Base-by-base conservation (phyloP, 805 yeast genomes). In the Wickerhamiella spandovensis region DNA sequence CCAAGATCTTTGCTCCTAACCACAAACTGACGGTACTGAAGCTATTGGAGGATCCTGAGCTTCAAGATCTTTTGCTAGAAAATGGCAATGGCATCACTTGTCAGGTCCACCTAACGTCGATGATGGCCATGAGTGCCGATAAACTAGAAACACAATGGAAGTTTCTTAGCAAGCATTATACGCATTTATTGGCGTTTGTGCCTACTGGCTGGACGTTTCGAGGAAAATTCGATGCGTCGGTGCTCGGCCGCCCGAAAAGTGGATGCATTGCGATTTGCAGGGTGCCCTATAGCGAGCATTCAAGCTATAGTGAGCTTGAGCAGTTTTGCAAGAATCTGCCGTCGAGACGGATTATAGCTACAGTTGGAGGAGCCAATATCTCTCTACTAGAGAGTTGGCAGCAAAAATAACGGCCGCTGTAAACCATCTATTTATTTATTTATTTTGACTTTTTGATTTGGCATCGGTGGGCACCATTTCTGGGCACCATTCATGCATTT, bases 251-350 rank as follows among this genome's bases (percentile, higher is more conserved):
- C 3, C 46, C 54, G 43, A 66, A 53, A 46, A 63, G 50, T 49
- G 69, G 56, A 56, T 64, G 41, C 42, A 64, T 70, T 47, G 74
- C 79, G 45, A 69, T 78, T 0, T 80, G 81, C 56, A 64, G 74
- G 10, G 76, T 89, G 1, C 97, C 98, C 0, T 92, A 92, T 61
- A 82, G 94, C 60, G 98, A 92, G 61, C 98, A 92, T 67, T 86
- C 95, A 10, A 85, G 95, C 51, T 90, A 80, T 59, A 69, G 83
- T 38, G 98, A 92, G 59, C 70, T 92, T 38, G 72, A 81, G 12
- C 72, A 74, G 49, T 85, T 90, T 61, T 75, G 82, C 21, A 67
- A 74, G 2, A 65, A 73, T 21, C 56, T 86, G 41, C 64, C 73
- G 7, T 74, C 78, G 55, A 65, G 66, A 0, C 59, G 71, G 41